phyloP scores from a whole-genome alignment of 306 rosid genomes.

The Carpinus viminea region DNA sequence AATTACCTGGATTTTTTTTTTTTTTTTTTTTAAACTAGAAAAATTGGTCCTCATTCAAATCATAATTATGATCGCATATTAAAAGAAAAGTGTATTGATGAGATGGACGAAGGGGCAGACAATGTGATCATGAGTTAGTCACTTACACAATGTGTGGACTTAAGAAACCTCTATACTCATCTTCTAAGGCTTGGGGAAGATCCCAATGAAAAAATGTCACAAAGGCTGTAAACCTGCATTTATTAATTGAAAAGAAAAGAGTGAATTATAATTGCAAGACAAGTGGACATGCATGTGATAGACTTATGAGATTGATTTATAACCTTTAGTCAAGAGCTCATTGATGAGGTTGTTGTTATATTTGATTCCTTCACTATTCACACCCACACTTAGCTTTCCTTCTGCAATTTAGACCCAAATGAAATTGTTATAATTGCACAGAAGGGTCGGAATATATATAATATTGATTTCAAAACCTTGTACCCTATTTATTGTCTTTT shows the following conservation, averaged over 20 bases:
- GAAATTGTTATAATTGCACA: neutral
- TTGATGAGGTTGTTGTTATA: conserved; percentile 43
- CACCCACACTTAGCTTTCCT: conserved; percentile 46
- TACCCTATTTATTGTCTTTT: no score
- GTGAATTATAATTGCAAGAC: neutral
- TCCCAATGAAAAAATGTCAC: conserved; percentile 80
- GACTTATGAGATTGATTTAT: neutral
- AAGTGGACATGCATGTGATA: neutral
- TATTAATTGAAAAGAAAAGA: neutral
- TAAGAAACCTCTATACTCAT: conserved; percentile 61
- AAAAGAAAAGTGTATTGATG: no score
- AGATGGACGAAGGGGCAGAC: no score
- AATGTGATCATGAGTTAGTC: neutral
- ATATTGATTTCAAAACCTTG: no score
- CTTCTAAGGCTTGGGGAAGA: conserved; percentile 64
- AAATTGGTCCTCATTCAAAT: no score
- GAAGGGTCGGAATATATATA: neutral
- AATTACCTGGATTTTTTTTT: no score
- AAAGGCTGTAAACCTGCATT: conserved; percentile 38
- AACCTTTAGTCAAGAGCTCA: conserved; percentile 36
- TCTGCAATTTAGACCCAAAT: conserved; percentile 9
- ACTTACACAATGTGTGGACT: conserved; percentile 53
- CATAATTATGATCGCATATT: no score
- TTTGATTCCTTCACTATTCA: conserved; percentile 45
- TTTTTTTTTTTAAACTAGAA: no score